A percentile compares a stretch with the other conserved stretches of the same genome.
phyloP scores from a whole-genome alignment of 1,284 basidiomycete genomes.

The Grifola frondosa region DNA sequence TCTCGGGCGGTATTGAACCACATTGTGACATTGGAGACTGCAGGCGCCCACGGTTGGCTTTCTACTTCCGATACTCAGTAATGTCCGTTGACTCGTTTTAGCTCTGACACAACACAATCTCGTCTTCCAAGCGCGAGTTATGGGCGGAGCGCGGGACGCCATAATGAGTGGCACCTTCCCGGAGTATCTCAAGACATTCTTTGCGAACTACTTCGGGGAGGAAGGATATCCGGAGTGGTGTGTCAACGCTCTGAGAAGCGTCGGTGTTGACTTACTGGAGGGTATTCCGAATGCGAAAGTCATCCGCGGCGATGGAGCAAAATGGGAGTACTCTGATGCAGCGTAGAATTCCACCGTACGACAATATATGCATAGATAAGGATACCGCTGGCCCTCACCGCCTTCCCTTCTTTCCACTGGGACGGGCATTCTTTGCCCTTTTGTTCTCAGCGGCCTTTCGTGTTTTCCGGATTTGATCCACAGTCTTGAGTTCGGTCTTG shows the following conservation, averaged over 20 bases:
- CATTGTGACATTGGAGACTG: constrained; percentile 72
- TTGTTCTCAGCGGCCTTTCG: constrained; percentile 62
- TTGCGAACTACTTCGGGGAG: constrained; percentile 67
- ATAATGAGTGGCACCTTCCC: constrained; percentile 78
- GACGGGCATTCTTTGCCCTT: constrained; percentile 76
- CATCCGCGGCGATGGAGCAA: constrained; percentile 61
- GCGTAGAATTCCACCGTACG: constrained; percentile 9
- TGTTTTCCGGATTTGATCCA: constrained; percentile 80
- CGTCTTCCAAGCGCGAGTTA: constrained; percentile 77
- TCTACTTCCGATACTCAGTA: constrained; percentile 13
- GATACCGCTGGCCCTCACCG: constrained; percentile 32
- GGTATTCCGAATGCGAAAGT: constrained; percentile 44
- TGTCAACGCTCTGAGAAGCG: constrained; percentile 72
- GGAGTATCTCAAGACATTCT: constrained; percentile 70
- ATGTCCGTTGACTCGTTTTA: constrained; percentile 28
- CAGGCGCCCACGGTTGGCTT: constrained; percentile 70
- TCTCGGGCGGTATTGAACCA: constrained; percentile 75
- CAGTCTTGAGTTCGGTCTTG: constrained; percentile 80
- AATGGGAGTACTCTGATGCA: constrained; percentile 57
- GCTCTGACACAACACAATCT: constrained; percentile 80
- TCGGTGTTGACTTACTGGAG: constrained; percentile 73
- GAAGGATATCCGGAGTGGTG: constrained; percentile 80
- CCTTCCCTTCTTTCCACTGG: constrained; percentile 49
- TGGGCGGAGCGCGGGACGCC: constrained; percentile 76
- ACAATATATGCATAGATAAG: constrained; percentile 1